Evolutionary conservation across 768 basidiomycete genomes (phyloP).

Genomic region (Hericium alpestre): DNA sequence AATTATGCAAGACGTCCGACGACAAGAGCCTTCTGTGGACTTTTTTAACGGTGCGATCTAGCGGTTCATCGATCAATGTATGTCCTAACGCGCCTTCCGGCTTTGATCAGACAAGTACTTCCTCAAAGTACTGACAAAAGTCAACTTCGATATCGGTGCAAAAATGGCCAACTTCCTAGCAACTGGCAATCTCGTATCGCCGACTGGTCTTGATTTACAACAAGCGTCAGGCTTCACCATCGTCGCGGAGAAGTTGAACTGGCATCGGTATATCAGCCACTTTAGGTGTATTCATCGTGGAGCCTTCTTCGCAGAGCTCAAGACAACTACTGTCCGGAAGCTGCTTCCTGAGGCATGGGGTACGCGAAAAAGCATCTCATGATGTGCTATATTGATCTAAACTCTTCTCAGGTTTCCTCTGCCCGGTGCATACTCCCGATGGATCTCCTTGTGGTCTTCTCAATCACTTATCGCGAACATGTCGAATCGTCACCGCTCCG

Average conservation of each 20-base stretch:
- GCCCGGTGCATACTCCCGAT: constrained; percentile 98
- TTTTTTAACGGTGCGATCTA: constrained; percentile 70
- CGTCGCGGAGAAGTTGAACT: constrained; percentile 97
- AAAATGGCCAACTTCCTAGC: constrained; percentile 91
- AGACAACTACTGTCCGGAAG: constrained; percentile 96
- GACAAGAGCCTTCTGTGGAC: constrained; percentile 65
- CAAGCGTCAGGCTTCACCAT: constrained; percentile 99
- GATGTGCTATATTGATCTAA: constrained; percentile 3
- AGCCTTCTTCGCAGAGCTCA: constrained; percentile 97
- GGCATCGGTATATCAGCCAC: constrained; percentile 96
- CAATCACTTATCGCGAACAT: constrained; percentile 90
- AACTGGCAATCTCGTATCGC: constrained; percentile 91
- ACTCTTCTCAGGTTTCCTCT: constrained; percentile 67
- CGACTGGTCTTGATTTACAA: constrained; percentile 90
- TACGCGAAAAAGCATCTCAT: constrained; percentile 22
- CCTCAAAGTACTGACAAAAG: constrained; percentile 56
- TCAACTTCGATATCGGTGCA: constrained; percentile 87
- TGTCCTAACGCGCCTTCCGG: background rate
- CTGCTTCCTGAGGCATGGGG: constrained; percentile 97
- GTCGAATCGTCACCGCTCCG: constrained; percentile 76
- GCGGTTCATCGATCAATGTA: background rate
- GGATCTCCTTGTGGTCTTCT: constrained; percentile 95
- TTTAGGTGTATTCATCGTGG: constrained; percentile 98
- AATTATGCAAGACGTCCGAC: constrained; percentile 65
- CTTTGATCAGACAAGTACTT: constrained; percentile 66